phyloP scores from a whole-genome alignment of 1,284 basidiomycete genomes.

The Marasmius oreades region DNA sequence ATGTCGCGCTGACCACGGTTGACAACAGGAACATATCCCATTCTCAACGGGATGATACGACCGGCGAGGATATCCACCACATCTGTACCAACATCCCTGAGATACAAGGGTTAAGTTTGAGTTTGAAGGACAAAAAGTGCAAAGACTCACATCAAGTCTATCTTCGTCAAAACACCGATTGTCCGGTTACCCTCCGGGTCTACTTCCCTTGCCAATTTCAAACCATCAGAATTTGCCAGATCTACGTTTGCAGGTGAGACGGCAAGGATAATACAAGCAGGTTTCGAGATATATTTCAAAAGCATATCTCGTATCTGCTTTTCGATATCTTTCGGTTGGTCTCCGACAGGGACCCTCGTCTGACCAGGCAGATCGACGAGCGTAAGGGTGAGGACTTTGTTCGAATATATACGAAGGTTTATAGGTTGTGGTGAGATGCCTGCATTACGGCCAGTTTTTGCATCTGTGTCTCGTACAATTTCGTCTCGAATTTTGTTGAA shows the following conservation, averaged over 20 bases:
- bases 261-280: conserved; percentile 87
- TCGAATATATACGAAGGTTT: conserved; percentile 95
- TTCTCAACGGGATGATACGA: conserved; percentile 89
- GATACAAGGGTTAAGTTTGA: conserved; percentile 12
- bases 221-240: conserved; percentile 96
- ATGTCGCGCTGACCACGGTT: conserved; percentile 98
- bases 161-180: conserved; percentile 97
- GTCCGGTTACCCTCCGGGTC: conserved; percentile 95
- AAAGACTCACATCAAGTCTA: conserved; percentile 84
- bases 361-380: conserved; percentile 96
- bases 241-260: conserved; percentile 97
- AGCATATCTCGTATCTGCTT: conserved; percentile 98
- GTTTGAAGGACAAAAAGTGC: background rate
- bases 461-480: conserved; percentile 95
- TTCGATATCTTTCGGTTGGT: conserved; percentile 97
- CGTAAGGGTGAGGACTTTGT: conserved; percentile 94
- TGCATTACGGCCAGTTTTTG: conserved; percentile 97
- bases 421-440: conserved; percentile 95
- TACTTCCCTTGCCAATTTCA: conserved; percentile 95
- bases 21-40: conserved; percentile 97
- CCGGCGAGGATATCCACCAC: conserved; percentile 98
- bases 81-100: conserved; percentile 93
- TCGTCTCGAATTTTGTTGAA: conserved; percentile 96
- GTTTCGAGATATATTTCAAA: conserved; percentile 92
- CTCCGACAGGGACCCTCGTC: conserved; percentile 96